Evolutionary conservation across 805 yeast genomes (phyloP), one percentile per base, ranked within the genome.

Genomic region (Myxozyma kluyveri): DNA sequence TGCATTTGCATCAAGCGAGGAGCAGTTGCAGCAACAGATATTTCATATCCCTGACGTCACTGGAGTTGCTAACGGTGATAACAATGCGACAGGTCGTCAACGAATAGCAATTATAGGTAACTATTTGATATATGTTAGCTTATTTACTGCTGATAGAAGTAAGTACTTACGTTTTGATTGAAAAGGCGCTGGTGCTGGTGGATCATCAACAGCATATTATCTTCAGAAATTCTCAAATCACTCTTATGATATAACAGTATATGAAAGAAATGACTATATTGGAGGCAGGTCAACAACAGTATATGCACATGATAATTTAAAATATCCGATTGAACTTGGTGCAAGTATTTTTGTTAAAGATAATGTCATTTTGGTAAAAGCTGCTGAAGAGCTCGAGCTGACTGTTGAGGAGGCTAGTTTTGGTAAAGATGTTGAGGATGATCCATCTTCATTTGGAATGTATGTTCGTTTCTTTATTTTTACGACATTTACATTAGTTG

Each of bases 101-200:
- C 29, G 32, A 26, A 46, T 50, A 27, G 54, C 54, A 9, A 50
- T 50, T 23, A 50, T 50, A 9, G 54, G 54, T 50, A 31, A 35
- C n/a, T n/a, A n/a, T n/a, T n/a, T n/a, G 45, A 2, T 2, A 36
- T 18, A 18, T 18, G 7, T 17, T 10, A 10, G 19, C 19, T 14
- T 39, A 21, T 39, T 24, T 18, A 12, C 33, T 29, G 12, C 14
- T 29, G 33, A 29, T 29, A 29, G 14, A 29, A 29, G 33, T 29
- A 14, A 10, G n/a, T 12, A 27, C 9, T 14, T 22, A 19, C n/a
- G 42, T 14, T 31, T n/a, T 14, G 10, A 79, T 78, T 1, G 70
- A 22, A 67, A 75, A 26, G 81, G 82, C 2, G 78, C 80, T 0
- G 82, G 81, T 2, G 73, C 81, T 2, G 79, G 76, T 7, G 81